phyloP scores from a whole-genome alignment of 192 early-diverging fungal species.

The Podila clonocystis region DNA sequence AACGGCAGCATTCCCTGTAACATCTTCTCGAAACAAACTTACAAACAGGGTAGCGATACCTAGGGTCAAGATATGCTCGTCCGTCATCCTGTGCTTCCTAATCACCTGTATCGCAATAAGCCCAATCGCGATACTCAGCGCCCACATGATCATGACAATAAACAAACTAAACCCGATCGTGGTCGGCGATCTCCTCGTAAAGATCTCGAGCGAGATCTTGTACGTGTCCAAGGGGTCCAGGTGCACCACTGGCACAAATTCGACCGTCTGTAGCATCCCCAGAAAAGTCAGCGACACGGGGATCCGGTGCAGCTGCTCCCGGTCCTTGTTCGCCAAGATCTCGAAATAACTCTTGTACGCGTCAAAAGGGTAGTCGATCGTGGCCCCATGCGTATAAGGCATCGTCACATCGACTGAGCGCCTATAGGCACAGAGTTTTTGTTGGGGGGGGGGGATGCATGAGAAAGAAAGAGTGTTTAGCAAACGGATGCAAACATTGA shows the following conservation, averaged over 20 bases:
- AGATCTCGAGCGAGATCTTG: slow-evolving; percentile 52
- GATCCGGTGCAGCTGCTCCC: slow-evolving; percentile 49
- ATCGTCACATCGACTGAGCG: slow-evolving; percentile 48
- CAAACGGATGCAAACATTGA: too few relatives aligned
- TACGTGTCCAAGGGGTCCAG: slow-evolving; percentile 25
- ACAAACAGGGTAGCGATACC: slow-evolving; percentile 59
- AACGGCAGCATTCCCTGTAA: not conserved
- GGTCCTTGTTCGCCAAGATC: slow-evolving; percentile 47
- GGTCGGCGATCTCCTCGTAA: slow-evolving; percentile 54
- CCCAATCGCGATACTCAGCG: slow-evolving; percentile 52
- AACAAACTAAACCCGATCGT: slow-evolving; percentile 60
- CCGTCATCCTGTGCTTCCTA: slow-evolving; percentile 44
- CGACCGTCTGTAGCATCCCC: slow-evolving; percentile 54
- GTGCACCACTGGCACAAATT: slow-evolving; percentile 49
- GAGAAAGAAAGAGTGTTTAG: not conserved
- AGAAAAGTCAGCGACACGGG: slow-evolving; percentile 54
- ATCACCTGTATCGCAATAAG: slow-evolving; percentile 58
- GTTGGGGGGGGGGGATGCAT: not conserved
- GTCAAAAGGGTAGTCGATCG: slow-evolving; percentile 61
- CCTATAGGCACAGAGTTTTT: not conserved
- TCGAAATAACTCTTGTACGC: slow-evolving; percentile 59
- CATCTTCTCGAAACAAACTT: slow-evolving; percentile 32
- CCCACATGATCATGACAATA: slow-evolving; percentile 62
- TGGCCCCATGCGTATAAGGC: slow-evolving; percentile 47
- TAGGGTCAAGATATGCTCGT: slow-evolving; percentile 55